A percentile compares a stretch with the other conserved stretches of the same genome.
phyloP scores from a whole-genome alignment of 148 eudicot genomes.

The Persicaria tinctoria region DNA sequence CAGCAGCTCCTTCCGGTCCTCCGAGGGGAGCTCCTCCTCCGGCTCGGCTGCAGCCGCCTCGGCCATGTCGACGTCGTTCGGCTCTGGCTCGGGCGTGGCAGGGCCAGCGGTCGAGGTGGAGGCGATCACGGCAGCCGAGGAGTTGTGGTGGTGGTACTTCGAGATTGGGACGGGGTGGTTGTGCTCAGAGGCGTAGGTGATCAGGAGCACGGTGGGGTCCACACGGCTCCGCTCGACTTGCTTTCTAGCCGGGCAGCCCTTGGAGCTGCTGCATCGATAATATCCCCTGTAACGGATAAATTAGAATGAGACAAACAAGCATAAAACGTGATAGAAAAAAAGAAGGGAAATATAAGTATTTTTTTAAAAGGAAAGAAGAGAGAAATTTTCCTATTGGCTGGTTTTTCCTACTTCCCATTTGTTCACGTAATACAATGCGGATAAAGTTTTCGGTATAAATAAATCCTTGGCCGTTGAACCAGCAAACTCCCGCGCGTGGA shows the following conservation, averaged over 20 bases:
- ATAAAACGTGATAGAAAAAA: not conserved
- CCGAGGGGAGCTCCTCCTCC: not conserved
- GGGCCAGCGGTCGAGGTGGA: not conserved
- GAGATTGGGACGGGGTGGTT: constrained; percentile 46
- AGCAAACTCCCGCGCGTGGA: not conserved
- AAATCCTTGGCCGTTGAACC: not conserved
- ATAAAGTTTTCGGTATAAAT: not conserved
- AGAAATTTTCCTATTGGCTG: not conserved
- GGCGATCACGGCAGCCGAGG: constrained; percentile 7
- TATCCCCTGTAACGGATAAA: constrained; percentile 35
- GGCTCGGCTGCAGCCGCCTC: not conserved
- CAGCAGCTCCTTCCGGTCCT: constrained; percentile 7
- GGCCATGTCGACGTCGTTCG: not conserved
- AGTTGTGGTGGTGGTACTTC: constrained; percentile 36
- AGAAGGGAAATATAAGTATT: not conserved
- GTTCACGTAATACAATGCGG: constrained; percentile 8
- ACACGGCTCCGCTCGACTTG: constrained; percentile 57
- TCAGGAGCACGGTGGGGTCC: constrained; percentile 48
- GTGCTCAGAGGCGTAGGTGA: constrained; percentile 55
- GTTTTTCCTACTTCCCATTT: not conserved
- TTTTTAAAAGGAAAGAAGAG: not conserved
- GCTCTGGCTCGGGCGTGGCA: not conserved
- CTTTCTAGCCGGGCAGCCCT: constrained; percentile 68
- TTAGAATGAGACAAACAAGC: not conserved
- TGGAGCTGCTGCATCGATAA: constrained; percentile 64